Base-by-base conservation (phyloP, 2,329 filamentous ascomycete genomes). In the Elsinoe australis region DNA sequence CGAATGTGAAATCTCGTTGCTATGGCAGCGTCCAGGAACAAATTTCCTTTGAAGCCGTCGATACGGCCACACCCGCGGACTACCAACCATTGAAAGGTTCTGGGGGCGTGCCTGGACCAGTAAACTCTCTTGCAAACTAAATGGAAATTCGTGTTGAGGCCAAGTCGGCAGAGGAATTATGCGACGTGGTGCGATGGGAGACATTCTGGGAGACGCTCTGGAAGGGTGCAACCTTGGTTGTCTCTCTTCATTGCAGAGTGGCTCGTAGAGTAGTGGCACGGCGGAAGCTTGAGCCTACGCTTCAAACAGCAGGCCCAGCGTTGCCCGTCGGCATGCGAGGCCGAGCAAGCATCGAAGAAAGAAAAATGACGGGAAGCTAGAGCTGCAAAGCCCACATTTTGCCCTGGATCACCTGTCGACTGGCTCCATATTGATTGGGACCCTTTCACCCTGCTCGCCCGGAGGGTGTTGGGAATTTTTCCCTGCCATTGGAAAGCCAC, bases 1-100 rank as follows among this genome's bases (percentile, higher is more conserved):
- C 28, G 39, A 24, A 28, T 44, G 36, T 14, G 36, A 41, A 44
- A 44, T 44, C 39, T 48, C 31, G 45, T 48, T 48, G 45, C 45
- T 24, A 38, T 35, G 45, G 45, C 45, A 48, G 33, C 44, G 29
- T 39, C 21, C 19, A 38, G 33, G 45, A 29, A 48, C 45, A 48
- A 48, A 48, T 48, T 48, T 48, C 45, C 17, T 48, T 36, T 18
- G 15, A 21, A 44, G 39, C 39, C 26, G 21, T 17, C 32, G 45
- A 48, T 48, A 48, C 45, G 45, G 45, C 22, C 45, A 18, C 21
- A 48, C 33, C 45, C 45, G 45, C 39, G 28, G 35, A 29, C 26
- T 12, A 31, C 21, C 24, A 26, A 26, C 39, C 39, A 31, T 32
- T 21, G 39, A 24, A 42, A 42, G 17, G 24, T 18, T 17, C 21